Evolutionary conservation across 495 filamentous ascomycete species (phyloP), one percentile per base, ranked within the genome.

Genomic region (Podospora didyma): DNA sequence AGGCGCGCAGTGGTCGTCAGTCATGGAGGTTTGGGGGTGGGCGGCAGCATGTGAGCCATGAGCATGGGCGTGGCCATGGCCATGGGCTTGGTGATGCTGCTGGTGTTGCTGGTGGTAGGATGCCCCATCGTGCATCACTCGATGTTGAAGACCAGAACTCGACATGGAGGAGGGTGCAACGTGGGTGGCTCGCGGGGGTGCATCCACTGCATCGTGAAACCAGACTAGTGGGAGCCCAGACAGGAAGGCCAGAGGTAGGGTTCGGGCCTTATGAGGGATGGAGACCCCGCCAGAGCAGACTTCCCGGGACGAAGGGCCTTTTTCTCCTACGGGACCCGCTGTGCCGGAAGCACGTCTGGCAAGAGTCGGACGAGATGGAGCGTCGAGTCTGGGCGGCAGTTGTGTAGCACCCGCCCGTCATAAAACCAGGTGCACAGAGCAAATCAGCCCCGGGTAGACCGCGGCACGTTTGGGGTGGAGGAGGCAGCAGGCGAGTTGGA

Each of bases 91-190:
- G 37, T 59, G 31, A 35, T 54, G 23, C 23, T 19, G 26, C 4
- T 31, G 26, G 4, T 31, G 26, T 3, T 31, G 26, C 26, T 31
- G 26, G 26, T 31, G 37, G 60, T 53, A 65, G 46, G 58, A 52
- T 51, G 61, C 65, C 46, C 54, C 69, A 71, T 68, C 57, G 53
- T 66, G 62, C 57, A 62, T 71, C 49, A 59, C 60, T 63, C 59
- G 69, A 49, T 63, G 61, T 53, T 66, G 64, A 64, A 57, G 60
- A 42, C n/a, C n/a, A n/a, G 12, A 16, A 58, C 34, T 62, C 58
- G 69, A 71, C 69, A 71, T 71, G 53, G 67, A 62, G 60, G 49
- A 53, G 53, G 64, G 59, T 46, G 64, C 62, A 59, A 50, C 57
- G 66, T 65, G 60, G 61, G 53, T 66, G 62, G 62, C 57, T 62